Conservation (phyloP, 106 monocot species). For the Ottelia alismoides region DNA sequence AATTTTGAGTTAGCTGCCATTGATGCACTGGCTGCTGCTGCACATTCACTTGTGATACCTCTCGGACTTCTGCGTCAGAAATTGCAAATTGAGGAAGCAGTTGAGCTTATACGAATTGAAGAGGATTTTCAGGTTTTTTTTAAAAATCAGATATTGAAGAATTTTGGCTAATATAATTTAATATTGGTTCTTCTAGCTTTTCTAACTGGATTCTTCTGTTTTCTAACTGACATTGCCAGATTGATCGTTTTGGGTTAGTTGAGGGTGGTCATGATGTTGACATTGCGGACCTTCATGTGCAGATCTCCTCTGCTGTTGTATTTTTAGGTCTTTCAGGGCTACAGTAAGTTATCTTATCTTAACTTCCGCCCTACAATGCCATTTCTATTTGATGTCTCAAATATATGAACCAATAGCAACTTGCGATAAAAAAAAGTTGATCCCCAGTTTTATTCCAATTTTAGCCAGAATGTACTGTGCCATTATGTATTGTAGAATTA, state of each 20-base stretch:
- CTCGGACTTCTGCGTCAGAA: conserved; percentile 57
- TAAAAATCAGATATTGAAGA: neutral
- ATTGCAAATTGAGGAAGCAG: conserved; percentile 65
- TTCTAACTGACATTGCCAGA: conserved; percentile 18
- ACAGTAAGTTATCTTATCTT: no score
- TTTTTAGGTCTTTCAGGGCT: conserved; percentile 65
- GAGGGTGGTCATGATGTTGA: conserved; percentile 99
- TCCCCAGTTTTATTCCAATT: no score
- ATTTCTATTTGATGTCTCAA: no score
- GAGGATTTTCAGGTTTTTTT: conserved; percentile 77
- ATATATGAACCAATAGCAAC: no score
- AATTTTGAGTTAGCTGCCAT: conserved; percentile 81
- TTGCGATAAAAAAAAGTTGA: no score
- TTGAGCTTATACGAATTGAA: conserved; percentile 88
- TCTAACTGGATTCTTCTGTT: no score
- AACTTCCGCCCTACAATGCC: no score
- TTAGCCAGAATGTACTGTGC: no score
- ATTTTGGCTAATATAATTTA: no score
- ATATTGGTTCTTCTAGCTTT: no score
- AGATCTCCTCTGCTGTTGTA: conserved; percentile 83
- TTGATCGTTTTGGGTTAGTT: conserved; percentile 83
- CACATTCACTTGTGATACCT: conserved; percentile 87
- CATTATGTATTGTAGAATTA: no score
- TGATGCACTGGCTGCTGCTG: conserved; percentile 84
- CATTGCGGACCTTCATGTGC: conserved; percentile 91